Evolutionary conservation across 495 filamentous ascomycete species (phyloP).

Genomic region (Paragyromitra xinjiangensis): DNA sequence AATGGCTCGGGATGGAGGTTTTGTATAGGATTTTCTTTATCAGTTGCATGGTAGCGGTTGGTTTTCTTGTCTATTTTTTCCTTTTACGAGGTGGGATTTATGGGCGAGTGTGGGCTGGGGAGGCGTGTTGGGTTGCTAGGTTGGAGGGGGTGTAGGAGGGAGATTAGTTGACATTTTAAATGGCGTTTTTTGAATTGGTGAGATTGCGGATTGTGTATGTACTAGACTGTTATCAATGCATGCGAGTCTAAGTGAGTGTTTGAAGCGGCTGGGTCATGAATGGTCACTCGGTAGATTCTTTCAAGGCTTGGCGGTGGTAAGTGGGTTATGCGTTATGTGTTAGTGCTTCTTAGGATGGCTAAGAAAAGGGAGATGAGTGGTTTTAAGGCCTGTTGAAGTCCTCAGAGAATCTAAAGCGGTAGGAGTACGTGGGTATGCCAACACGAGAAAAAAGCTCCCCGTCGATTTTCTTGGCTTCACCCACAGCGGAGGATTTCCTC

Average conservation of each 20-base stretch:
- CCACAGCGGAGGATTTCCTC: background rate
- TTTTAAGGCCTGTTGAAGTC: no score
- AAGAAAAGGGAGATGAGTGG: no score
- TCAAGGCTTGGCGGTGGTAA: background rate
- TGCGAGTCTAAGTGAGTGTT: background rate
- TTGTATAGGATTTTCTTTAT: slow-evolving; percentile 5
- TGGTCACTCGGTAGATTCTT: slow-evolving; percentile 7
- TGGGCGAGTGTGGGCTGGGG: no score
- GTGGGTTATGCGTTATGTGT: background rate
- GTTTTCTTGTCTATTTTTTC: background rate
- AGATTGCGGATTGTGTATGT: slow-evolving; percentile 1
- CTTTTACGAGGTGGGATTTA: background rate
- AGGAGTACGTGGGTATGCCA: background rate
- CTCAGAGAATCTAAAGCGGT: no score
- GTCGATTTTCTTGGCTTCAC: background rate
- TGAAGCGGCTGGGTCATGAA: background rate
- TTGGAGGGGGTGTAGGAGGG: background rate
- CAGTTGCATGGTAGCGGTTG: slow-evolving; percentile 9
- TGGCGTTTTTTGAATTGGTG: slow-evolving; percentile 7
- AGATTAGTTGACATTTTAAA: slow-evolving; percentile 15
- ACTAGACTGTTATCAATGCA: slow-evolving; percentile 9
- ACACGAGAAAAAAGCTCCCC: background rate
- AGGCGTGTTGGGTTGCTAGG: background rate
- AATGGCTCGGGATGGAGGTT: background rate
- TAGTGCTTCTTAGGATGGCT: no score